Conservation (phyloP, 306 rosid species). For the Cucurbita argyrosperma region DNA sequence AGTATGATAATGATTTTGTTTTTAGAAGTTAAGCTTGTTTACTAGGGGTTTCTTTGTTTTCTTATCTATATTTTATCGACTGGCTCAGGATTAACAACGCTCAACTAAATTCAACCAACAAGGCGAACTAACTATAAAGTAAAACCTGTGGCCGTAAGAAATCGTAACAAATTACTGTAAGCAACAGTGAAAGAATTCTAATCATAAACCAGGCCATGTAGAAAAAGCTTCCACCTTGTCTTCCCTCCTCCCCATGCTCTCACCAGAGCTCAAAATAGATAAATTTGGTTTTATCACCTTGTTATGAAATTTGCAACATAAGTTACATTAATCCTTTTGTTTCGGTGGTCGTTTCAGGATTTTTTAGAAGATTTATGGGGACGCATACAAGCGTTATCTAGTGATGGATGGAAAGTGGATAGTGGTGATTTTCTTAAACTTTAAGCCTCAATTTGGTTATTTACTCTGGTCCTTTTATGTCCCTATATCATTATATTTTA, state of each 20-base stretch:
- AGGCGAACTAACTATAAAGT: not conserved
- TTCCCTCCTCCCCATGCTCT: not conserved
- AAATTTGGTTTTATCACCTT: not conserved
- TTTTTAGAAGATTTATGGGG: constrained; percentile 94
- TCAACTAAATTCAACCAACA: not conserved
- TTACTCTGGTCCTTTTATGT: not conserved
- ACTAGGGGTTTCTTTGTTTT: not conserved
- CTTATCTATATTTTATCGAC: not conserved
- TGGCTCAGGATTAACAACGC: not conserved
- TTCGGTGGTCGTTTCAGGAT: constrained; percentile 36
- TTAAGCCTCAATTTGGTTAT: not conserved
- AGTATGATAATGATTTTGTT: not conserved
- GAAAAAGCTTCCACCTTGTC: not conserved
- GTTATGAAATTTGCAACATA: not conserved
- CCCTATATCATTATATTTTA: not conserved
- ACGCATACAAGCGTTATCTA: constrained; percentile 52
- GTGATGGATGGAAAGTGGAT: constrained; percentile 86
- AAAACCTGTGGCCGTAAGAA: not conserved
- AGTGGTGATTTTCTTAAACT: constrained; percentile 50
- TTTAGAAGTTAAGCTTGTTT: not conserved
- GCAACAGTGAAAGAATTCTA: not conserved
- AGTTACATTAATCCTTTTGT: not conserved
- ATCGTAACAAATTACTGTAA: not conserved
- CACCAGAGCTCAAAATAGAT: not conserved
- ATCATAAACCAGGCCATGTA: not conserved